A percentile compares a stretch with the other conserved stretches of the same genome.
These are phyloP conservation scores for Neurospora tetraspora DNA, from an alignment of 495 filamentous ascomycete species.

Conservation along the genomic window DNA sequence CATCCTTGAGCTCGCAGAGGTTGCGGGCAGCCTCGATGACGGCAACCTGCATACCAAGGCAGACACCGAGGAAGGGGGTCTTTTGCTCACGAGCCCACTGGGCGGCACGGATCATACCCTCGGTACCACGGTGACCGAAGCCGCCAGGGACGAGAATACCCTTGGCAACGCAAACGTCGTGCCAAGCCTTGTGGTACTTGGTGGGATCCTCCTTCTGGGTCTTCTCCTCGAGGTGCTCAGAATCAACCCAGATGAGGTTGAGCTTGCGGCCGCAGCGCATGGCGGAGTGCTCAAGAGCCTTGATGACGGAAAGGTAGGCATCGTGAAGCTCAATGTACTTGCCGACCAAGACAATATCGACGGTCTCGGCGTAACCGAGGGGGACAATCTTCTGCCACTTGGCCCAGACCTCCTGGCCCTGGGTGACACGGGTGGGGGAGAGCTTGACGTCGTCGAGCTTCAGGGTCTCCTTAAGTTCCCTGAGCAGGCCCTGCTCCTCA, in stretches of 20 bases:
- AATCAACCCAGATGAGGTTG: slow-evolving; percentile 72
- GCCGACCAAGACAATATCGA: slow-evolving; percentile 80
- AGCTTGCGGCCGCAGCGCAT: slow-evolving; percentile 81
- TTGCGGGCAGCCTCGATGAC: slow-evolving; percentile 84
- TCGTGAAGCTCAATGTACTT: slow-evolving; percentile 83
- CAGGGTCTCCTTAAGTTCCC: slow-evolving; percentile 49
- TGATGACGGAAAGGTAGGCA: slow-evolving; percentile 66
- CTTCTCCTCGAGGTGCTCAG: slow-evolving; percentile 65
- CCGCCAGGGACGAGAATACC: slow-evolving; percentile 59
- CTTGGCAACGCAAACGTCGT: slow-evolving; percentile 39
- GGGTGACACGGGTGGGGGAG: slow-evolving; percentile 36
- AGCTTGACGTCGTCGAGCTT: slow-evolving; percentile 42
- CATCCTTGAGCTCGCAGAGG: slow-evolving; percentile 49
- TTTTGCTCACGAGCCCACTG: slow-evolving; percentile 76
- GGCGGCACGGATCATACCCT: slow-evolving; percentile 79
- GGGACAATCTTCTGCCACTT: slow-evolving; percentile 62
- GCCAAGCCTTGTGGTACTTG: slow-evolving; percentile 85
- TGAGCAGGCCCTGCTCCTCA: slow-evolving; percentile 63
- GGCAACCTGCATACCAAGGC: slow-evolving; percentile 89
- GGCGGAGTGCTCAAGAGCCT: slow-evolving; percentile 79
- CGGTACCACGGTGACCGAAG: slow-evolving; percentile 71
- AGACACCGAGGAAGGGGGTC: slow-evolving; percentile 81
- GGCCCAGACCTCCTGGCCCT: slow-evolving; percentile 58
- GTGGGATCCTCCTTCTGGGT: slow-evolving; percentile 49
- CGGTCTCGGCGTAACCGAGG: slow-evolving; percentile 40